A percentile compares a stretch with the other conserved stretches of the same genome.
Evolutionary conservation across 805 yeast genomes (phyloP).

Genomic region (Wickerhamiella parazyma): DNA sequence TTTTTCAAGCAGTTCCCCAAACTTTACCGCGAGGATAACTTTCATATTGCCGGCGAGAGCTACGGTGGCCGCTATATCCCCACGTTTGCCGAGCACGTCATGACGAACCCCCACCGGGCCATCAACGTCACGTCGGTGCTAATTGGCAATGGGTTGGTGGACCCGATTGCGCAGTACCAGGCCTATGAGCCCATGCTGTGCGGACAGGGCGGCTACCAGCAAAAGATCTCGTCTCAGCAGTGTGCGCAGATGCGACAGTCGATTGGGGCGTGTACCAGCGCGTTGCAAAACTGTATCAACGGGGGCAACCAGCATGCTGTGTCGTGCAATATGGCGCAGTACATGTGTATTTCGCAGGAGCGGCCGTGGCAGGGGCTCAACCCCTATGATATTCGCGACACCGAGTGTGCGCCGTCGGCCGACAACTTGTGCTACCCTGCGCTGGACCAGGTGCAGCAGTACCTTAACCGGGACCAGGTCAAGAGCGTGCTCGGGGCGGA

Average conservation of each 20-base stretch:
- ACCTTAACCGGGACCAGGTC: conserved; percentile 41
- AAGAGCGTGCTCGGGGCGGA: conserved; percentile 45
- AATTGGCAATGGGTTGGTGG: conserved; percentile 90
- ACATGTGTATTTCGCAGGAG: conserved; percentile 12
- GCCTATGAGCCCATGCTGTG: conserved; percentile 91
- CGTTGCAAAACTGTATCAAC: conserved; percentile 13
- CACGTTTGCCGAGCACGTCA: conserved; percentile 46
- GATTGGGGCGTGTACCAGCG: conserved; percentile 10
- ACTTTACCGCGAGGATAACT: conserved; percentile 35
- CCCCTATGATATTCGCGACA: conserved; percentile 49
- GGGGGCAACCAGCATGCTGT: conserved; percentile 5
- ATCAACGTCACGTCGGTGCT: conserved; percentile 64
- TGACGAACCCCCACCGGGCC: conserved; percentile 33
- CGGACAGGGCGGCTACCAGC: conserved; percentile 62
- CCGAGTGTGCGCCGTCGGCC: conserved; percentile 49
- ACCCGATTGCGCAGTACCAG: conserved; percentile 62
- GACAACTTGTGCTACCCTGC: conserved; percentile 42
- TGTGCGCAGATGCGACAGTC: conserved; percentile 13
- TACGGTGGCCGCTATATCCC: conserved; percentile 95
- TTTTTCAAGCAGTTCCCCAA: conserved; percentile 79
- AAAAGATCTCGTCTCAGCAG: conserved; percentile 8
- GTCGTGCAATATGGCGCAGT: conserved; percentile 11
- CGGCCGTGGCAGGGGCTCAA: conserved; percentile 33
- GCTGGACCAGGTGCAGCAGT: conserved; percentile 37
- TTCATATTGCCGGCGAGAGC: conserved; percentile 88